phyloP scores from a whole-genome alignment of 768 basidiomycete genomes.

The Chalciporus pseudorubinellus region DNA sequence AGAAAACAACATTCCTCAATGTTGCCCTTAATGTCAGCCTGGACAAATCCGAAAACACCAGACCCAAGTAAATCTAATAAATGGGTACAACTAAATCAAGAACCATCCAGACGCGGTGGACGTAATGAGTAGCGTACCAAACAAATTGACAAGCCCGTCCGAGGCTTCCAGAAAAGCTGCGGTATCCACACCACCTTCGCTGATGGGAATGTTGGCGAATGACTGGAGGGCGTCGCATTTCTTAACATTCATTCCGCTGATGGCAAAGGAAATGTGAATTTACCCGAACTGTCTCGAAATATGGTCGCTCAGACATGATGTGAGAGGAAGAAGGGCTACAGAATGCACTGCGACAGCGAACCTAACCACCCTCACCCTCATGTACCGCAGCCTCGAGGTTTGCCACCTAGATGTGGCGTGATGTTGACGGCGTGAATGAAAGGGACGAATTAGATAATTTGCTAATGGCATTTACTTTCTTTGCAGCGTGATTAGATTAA shows the following conservation, averaged over 20 bases:
- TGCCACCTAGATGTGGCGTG: constrained; percentile 21
- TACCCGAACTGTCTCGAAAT: constrained; percentile 71
- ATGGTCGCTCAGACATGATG: constrained; percentile 41
- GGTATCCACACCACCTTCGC: constrained; percentile 78
- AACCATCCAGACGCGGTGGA: constrained; percentile 9
- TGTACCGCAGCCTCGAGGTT: constrained; percentile 31
- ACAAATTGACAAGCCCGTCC: constrained; percentile 76
- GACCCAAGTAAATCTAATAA: constrained; percentile 70
- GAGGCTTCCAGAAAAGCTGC: constrained; percentile 80
- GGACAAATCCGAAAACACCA: constrained; percentile 71
- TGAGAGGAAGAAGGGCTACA: constrained; percentile 4
- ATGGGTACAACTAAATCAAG: constrained; percentile 14
- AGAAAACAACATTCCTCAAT: constrained; percentile 47
- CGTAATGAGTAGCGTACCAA: constrained; percentile 48
- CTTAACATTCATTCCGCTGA: not conserved
- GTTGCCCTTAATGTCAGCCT: constrained; percentile 66
- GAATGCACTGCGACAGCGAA: constrained; percentile 4
- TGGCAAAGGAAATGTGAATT: constrained; percentile 10
- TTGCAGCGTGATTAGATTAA: constrained; percentile 12
- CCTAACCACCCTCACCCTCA: constrained; percentile 11
- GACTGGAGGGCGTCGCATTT: constrained; percentile 50
- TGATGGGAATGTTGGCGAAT: constrained; percentile 79
- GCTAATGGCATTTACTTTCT: not conserved
- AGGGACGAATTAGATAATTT: constrained; percentile 29
- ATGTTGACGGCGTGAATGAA: constrained; percentile 21